Percentiles rank a stretch among this genome's conserved stretches.
These are phyloP conservation scores for Macrophomina tecta DNA, from an alignment of 2,329 filamentous ascomycete species.

Conservation along the genomic window DNA sequence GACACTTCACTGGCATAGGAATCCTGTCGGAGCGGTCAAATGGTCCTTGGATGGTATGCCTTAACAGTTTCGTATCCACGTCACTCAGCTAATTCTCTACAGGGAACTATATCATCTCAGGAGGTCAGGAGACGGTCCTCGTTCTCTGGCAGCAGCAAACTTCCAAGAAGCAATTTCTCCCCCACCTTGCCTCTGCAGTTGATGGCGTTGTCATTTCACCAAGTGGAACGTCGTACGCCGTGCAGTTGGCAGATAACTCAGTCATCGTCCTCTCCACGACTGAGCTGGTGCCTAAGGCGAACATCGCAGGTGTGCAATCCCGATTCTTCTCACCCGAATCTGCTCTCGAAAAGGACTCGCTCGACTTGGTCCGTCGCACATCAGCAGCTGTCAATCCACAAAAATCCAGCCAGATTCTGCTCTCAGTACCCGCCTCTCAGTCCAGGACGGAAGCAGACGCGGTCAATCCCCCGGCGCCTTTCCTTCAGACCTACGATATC, in stretches of 20 bases:
- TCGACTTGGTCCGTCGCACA: constrained; percentile 37
- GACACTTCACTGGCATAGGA: constrained; percentile 89
- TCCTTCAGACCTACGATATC: constrained; percentile 87
- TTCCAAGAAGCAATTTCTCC: constrained; percentile 78
- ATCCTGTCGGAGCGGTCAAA: constrained; percentile 80
- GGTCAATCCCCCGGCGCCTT: constrained; percentile 57
- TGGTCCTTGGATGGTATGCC: constrained; percentile 87
- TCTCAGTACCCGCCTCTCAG: constrained; percentile 60
- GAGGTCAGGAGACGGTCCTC: constrained; percentile 85
- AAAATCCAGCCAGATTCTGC: constrained; percentile 49
- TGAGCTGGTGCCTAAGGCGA: constrained; percentile 83
- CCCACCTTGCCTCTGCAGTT: constrained; percentile 86
- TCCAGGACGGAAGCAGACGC: constrained; percentile 41
- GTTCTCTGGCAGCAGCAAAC: constrained; percentile 95
- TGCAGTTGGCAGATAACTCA: constrained; percentile 91
- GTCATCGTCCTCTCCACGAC: constrained; percentile 88
- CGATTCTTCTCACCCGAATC: constrained; percentile 8
- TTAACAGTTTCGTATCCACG: not conserved
- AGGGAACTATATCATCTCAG: constrained; percentile 94
- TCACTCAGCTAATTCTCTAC: constrained; percentile 14
- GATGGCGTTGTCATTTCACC: constrained; percentile 84
- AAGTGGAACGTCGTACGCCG: constrained; percentile 77
- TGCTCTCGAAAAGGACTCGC: constrained; percentile 21
- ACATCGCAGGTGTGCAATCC: constrained; percentile 81
- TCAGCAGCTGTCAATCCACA: constrained; percentile 51